Evolutionary conservation across 305 asterid species (phyloP).

Genomic region (Solanum aculeatissimum): DNA sequence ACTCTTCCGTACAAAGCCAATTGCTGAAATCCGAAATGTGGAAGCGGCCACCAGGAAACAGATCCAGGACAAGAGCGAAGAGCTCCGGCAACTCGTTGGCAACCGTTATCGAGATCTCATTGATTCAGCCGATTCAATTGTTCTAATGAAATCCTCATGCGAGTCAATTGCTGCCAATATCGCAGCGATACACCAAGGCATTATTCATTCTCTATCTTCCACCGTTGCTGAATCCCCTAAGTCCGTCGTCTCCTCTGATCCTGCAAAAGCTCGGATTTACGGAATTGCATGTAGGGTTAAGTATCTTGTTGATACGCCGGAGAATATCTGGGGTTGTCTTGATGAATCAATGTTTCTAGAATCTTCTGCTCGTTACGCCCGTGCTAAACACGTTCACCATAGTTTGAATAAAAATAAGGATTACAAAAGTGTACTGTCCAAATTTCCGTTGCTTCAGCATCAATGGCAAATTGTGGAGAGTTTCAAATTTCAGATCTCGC

Average conservation of each 20-base stretch:
- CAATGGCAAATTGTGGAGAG: conserved; percentile 98
- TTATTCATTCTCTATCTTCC: conserved; percentile 55
- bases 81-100: conserved; percentile 84
- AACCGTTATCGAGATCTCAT: conserved; percentile 93
- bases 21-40: conserved; percentile 69
- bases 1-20: conserved; percentile 70
- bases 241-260: conserved; percentile 30
- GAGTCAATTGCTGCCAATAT: conserved; percentile 71
- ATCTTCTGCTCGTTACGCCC: conserved; percentile 76
- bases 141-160: conserved; percentile 83
- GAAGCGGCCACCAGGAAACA: conserved; percentile 70
- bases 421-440: conserved; percentile 39
- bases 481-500: conserved; percentile 89
- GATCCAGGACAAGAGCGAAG: conserved; percentile 90
- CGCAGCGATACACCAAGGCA: conserved; percentile 46
- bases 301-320: conserved; percentile 96
- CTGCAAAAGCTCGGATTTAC: conserved; percentile 51
- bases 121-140: conserved; percentile 92
- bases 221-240: conserved; percentile 42
- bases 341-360: conserved; percentile 93
- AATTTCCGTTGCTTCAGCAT: conserved; percentile 89
- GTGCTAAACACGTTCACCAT: conserved; percentile 77
- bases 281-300: conserved; percentile 92
- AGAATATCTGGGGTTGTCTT: conserved; percentile 95
- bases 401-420: conserved; percentile 36